These are phyloP conservation scores for Podospora conica DNA, from an alignment of 495 filamentous ascomycete genomes.

Conservation along the genomic window DNA sequence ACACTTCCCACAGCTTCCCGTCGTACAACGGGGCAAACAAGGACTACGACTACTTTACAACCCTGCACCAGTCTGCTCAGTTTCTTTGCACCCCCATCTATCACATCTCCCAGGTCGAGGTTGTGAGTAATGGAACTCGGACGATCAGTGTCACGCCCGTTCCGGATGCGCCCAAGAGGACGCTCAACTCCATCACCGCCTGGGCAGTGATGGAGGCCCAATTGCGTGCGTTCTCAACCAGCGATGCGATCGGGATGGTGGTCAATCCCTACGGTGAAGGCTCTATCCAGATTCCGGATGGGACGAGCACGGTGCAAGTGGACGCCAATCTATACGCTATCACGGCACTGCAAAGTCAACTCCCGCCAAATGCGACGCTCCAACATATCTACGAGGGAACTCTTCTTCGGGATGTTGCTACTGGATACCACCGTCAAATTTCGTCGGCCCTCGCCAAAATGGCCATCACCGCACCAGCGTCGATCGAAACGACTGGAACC, in stretches of 20 bases:
- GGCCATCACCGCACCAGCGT: not conserved
- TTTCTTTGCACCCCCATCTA: conserved; percentile 7
- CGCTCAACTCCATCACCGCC: conserved; percentile 1
- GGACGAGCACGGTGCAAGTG: not conserved
- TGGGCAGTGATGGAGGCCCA: conserved; percentile 5
- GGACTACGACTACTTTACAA: not conserved
- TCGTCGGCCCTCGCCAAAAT: conserved; percentile 1
- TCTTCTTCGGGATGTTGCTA: not conserved
- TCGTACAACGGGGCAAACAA: not conserved
- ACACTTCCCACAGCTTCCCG: not conserved
- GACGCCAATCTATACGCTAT: not conserved
- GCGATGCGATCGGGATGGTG: not conserved
- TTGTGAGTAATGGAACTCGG: conserved; percentile 4
- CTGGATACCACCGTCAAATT: conserved; percentile 2
- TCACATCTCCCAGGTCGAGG: conserved; percentile 3
- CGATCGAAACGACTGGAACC: not conserved
- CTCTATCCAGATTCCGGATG: not conserved
- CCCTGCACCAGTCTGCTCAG: conserved; percentile 3
- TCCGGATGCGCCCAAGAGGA: not conserved
- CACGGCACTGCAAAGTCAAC: not conserved
- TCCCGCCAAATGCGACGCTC: not conserved
- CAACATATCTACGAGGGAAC: not conserved
- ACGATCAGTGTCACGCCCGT: not conserved
- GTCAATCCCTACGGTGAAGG: not conserved
- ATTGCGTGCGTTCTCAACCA: not conserved